These are phyloP conservation scores for Suillus subalutaceus DNA, from an alignment of 768 basidiomycete genomes.

Conservation along the genomic window DNA sequence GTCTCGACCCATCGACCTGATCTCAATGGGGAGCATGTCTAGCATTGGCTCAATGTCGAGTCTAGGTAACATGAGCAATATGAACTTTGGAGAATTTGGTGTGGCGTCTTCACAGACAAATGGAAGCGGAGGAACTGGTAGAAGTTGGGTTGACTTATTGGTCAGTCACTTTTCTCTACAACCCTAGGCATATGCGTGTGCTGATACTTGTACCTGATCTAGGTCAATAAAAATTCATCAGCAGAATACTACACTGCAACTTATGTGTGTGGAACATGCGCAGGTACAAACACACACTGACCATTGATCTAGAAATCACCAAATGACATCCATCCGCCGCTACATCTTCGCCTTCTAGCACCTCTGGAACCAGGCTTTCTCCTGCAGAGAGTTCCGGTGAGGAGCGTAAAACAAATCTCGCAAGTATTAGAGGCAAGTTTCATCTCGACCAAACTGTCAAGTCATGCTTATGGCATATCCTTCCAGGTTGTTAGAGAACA, in stretches of 20 bases:
- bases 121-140: slow-evolving; percentile 12
- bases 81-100: slow-evolving; percentile 27
- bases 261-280: slow-evolving; percentile 51
- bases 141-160: slow-evolving; percentile 34
- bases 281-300: slow-evolving; percentile 10
- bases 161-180: slow-evolving; percentile 22
- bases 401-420: slow-evolving; percentile 74
- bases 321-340: slow-evolving; percentile 65
- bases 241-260: slow-evolving; percentile 68
- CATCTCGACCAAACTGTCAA: background rate
- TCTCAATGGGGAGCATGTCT: slow-evolving; percentile 24
- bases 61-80: slow-evolving; percentile 30
- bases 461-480: slow-evolving; percentile 2
- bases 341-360: slow-evolving; percentile 64
- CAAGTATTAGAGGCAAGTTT: slow-evolving; percentile 66
- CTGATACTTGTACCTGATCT: slow-evolving; percentile 18
- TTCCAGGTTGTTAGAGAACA: slow-evolving; percentile 75
- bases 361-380: slow-evolving; percentile 80
- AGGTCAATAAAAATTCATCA: slow-evolving; percentile 59
- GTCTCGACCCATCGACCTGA: slow-evolving; percentile 14
- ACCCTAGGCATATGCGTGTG: background rate
- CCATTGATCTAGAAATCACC: slow-evolving; percentile 57
- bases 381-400: slow-evolving; percentile 71
- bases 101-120: slow-evolving; percentile 26
- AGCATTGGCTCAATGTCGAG: slow-evolving; percentile 27